Evolutionary conservation across 2,329 filamentous ascomycete genomes (phyloP).

Genomic region (Fusarium tuaranense): DNA sequence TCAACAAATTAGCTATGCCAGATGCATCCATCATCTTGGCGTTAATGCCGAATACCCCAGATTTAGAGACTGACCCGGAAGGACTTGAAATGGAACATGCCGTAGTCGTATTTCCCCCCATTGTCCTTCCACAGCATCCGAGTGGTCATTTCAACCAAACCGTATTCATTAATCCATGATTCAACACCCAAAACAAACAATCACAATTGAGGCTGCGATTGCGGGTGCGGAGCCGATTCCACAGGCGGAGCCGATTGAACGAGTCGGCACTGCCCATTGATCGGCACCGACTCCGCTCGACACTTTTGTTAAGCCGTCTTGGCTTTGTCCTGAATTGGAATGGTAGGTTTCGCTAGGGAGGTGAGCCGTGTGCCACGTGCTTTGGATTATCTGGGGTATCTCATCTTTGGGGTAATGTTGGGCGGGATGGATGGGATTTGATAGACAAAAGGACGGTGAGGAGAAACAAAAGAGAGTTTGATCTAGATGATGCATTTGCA

Average conservation of each 20-base stretch:
- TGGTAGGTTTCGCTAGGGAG: neutral
- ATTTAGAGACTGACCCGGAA: neutral
- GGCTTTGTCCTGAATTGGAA: neutral
- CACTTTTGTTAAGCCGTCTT: neutral
- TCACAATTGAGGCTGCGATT: neutral
- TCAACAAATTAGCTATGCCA: neutral
- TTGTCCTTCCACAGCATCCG: neutral
- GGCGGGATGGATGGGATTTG: neutral
- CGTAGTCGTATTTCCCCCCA: neutral
- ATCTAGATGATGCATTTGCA: neutral
- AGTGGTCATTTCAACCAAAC: neutral
- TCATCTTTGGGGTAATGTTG: neutral
- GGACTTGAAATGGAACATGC: neutral
- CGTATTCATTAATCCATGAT: neutral
- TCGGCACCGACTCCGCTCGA: neutral
- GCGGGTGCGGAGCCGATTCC: slow-evolving; percentile 6
- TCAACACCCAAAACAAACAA: neutral
- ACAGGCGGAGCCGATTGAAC: slow-evolving; percentile 1
- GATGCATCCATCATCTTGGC: neutral
- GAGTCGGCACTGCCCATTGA: neutral
- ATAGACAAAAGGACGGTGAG: neutral
- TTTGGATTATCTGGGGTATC: neutral
- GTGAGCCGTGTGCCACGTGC: slow-evolving; percentile 2
- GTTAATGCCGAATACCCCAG: neutral
- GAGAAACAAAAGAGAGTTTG: neutral